Evolutionary conservation across 805 yeast species (phyloP).

Genomic region (Candida ascalaphidarum): DNA sequence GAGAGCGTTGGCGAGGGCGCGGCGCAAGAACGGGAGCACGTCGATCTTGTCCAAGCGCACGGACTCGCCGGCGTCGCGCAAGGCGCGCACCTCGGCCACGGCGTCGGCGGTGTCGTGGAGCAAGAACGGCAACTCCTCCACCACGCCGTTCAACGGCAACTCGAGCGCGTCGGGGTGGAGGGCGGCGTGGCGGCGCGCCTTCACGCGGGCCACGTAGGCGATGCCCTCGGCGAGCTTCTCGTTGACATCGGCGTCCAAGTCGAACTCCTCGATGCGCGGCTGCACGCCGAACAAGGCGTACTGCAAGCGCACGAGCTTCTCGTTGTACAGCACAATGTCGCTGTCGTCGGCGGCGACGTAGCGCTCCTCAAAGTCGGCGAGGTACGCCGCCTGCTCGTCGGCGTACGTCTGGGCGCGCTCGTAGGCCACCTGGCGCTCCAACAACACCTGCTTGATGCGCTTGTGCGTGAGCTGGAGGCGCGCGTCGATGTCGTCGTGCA

Average conservation of each 20-base stretch:
- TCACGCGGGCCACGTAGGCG: slow-evolving; percentile 58
- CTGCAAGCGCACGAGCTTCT: slow-evolving; percentile 70
- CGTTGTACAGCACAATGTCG: slow-evolving; percentile 52
- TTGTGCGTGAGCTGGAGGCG: slow-evolving; percentile 29
- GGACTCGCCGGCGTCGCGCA: slow-evolving; percentile 34
- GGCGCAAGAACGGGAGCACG: slow-evolving; percentile 28
- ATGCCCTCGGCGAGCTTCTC: slow-evolving; percentile 54
- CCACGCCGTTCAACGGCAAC: slow-evolving; percentile 28
- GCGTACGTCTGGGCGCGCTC: slow-evolving; percentile 46
- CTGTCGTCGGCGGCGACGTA: slow-evolving; percentile 49
- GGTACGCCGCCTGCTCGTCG: slow-evolving; percentile 36
- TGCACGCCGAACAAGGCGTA: slow-evolving; percentile 79
- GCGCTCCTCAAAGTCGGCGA: slow-evolving; percentile 47
- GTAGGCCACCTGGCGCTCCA: slow-evolving; percentile 74
- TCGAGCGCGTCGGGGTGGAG: slow-evolving; percentile 13
- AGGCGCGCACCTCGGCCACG: slow-evolving; percentile 35
- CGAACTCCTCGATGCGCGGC: slow-evolving; percentile 50
- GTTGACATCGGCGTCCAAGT: slow-evolving; percentile 46
- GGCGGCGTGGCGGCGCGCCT: slow-evolving; percentile 34
- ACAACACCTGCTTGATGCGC: slow-evolving; percentile 75
- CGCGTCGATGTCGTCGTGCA: slow-evolving; percentile 30
- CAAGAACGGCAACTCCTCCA: slow-evolving; percentile 36
- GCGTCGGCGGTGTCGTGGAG: slow-evolving; percentile 27
- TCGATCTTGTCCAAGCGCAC: slow-evolving; percentile 27
- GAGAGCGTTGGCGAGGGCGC: slow-evolving; percentile 16